Conservation (phyloP, 2,329 filamentous ascomycete genomes). For the Pseudogymnoascus sp. region DNA sequence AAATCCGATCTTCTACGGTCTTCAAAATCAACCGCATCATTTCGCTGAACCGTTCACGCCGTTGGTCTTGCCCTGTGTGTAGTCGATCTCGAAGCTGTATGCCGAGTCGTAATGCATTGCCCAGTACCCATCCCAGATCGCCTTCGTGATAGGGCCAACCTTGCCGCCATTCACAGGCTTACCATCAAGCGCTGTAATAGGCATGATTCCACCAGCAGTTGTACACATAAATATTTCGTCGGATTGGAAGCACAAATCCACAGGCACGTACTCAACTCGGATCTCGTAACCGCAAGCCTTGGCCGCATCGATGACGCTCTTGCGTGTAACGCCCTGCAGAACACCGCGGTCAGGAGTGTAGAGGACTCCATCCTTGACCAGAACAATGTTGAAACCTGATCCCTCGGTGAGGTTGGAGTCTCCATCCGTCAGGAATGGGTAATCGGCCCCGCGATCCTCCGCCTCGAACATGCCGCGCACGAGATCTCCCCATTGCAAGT, state of each 20-base stretch:
- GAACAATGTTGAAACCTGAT: constrained; percentile 41
- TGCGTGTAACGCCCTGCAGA: constrained; percentile 41
- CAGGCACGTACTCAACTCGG: constrained; percentile 35
- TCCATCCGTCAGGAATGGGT: constrained; percentile 44
- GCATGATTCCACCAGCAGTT: constrained; percentile 47
- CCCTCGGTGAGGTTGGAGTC: constrained; percentile 43
- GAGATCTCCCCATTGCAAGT: constrained; percentile 44
- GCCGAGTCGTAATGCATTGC: constrained; percentile 36
- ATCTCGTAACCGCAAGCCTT: constrained; percentile 29
- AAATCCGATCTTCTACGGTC: not conserved
- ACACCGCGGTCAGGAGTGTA: constrained; percentile 42
- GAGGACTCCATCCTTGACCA: constrained; percentile 38
- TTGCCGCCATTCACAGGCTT: constrained; percentile 35
- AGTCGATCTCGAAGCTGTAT: constrained; percentile 31
- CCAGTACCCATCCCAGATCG: constrained; percentile 46
- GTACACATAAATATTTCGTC: constrained; percentile 48
- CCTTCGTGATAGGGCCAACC: constrained; percentile 38
- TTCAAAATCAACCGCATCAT: not conserved
- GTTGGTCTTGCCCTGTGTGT: constrained; percentile 16
- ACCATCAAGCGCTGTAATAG: constrained; percentile 41
- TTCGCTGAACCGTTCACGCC: constrained; percentile 34
- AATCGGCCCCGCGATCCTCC: constrained; percentile 37
- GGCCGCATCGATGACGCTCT: constrained; percentile 40
- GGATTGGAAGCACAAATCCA: constrained; percentile 33
- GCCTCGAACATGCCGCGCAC: constrained; percentile 40